Evolutionary conservation across 2,329 filamentous ascomycete species (phyloP).

Genomic region (Penicillium olsonii): DNA sequence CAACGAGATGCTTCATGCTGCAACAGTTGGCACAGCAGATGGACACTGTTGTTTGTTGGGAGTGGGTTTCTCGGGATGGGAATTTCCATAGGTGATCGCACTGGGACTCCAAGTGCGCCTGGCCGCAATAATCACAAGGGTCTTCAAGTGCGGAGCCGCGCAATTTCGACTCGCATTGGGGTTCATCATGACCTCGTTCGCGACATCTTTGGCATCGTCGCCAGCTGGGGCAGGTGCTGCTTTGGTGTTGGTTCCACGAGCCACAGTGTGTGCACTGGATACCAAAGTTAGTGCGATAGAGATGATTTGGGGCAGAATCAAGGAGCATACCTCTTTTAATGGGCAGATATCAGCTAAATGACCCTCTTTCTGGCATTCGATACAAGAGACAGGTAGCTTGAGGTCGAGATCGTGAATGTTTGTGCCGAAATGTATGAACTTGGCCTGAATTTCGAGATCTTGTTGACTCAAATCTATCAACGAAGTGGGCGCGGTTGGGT

Average conservation of each 20-base stretch:
- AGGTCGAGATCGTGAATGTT: constrained; percentile 42
- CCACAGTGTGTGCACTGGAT: constrained; percentile 46
- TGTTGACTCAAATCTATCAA: constrained; percentile 41
- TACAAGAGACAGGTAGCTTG: constrained; percentile 44
- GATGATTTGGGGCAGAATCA: neutral
- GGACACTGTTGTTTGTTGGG: constrained; percentile 40
- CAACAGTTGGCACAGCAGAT: constrained; percentile 48
- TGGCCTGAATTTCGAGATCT: constrained; percentile 44
- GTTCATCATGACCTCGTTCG: constrained; percentile 60
- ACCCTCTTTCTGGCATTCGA: constrained; percentile 44
- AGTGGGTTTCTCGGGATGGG: constrained; percentile 26
- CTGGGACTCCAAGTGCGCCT: constrained; percentile 60
- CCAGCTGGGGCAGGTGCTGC: constrained; percentile 42
- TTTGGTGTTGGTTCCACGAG: constrained; percentile 43
- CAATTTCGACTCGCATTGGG: constrained; percentile 60
- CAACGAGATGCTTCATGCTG: constrained; percentile 46
- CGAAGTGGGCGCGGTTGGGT: constrained; percentile 33
- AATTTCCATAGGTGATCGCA: constrained; percentile 63
- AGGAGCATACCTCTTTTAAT: constrained; percentile 39
- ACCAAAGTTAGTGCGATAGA: constrained; percentile 8
- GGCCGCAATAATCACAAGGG: constrained; percentile 63
- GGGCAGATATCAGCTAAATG: constrained; percentile 48
- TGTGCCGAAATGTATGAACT: constrained; percentile 42
- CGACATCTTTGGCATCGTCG: constrained; percentile 57
- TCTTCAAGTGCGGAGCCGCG: constrained; percentile 54